Evolutionary conservation across 202 grass and related monocot species (phyloP), one percentile per base, ranked within the genome.

Genomic region (Zoysia matrella): DNA sequence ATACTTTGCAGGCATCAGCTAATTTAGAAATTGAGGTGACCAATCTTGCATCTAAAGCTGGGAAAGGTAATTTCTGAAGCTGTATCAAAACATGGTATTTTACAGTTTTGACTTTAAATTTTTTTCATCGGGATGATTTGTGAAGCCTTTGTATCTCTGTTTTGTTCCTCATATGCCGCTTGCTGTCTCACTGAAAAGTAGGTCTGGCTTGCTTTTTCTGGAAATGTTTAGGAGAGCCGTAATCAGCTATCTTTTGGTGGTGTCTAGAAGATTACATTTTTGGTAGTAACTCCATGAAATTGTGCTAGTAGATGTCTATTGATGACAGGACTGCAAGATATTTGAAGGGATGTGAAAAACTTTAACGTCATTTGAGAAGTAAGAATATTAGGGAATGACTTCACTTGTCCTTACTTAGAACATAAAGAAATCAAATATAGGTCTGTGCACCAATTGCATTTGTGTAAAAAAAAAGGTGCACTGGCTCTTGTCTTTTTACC

Each of bases 21-120:
- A 89, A 88, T 91, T 90, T 98, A 74, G 92, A 98, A 86, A 90
- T 98, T 90, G 95, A 98, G 89, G 88, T 98, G 75, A 98, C 95
- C 74, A 98, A 98, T 91, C 90, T 98, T 88, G 82, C 90, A 81
- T 93, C 92, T 69, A 93, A 92, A 79, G 82, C 90, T 81, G 95
- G 95, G 50, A 98, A 98, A 94, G 95, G 95, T 98, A 89, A 81
- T 65, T 53, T 77, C 74, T 4, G 4, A 13, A 51, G 44, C 60
- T 69, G 81, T 77, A 66, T 18, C 65, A 73, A 52, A 68, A 45
- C 72, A 7, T 70, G 4, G 58, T 88, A 52, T 84, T 75, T 80
- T 54, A 66, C n/a, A 69, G 18, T 69, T 74, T 75, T 36, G 4
- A 10, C 11, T 62, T 86, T 62, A 80, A 11, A 36, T 36, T 85